Evolutionary conservation across 768 basidiomycete genomes (phyloP), one percentile per base, ranked within the genome.

Genomic region (Macrocybe gigantea): DNA sequence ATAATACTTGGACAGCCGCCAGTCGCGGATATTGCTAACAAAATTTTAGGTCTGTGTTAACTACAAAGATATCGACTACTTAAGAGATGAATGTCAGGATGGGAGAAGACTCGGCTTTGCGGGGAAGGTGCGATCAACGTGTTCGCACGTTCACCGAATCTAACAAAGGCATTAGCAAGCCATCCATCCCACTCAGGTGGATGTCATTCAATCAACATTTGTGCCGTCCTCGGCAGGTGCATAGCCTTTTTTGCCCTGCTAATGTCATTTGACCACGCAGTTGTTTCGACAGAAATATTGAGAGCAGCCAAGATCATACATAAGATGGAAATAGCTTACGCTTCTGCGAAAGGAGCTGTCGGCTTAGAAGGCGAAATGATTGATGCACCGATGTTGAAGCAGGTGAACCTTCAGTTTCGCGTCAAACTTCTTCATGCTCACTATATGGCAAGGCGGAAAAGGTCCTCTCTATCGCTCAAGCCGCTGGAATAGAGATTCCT

Each of bases 381-480:
- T 33, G 92, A 95, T 62, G 87, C 87, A 6, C 92, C 92, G 0
- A 91, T 95, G 85, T 69, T 94, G 38, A 87, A 88, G 61, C 88
- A 72, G 69, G 70, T 22, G 22, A 22, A 22, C 22, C 22, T 22
- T 22, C 22, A 22, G 22, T 22, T 22, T 22, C 22, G 22, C 22
- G 22, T 22, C 22, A 22, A 22, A 22, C 22, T 22, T 22, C 22
- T 22, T 22, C 22, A 22, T 22, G 22, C 22, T 22, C 22, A 22
- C 22, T 22, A 4, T 4, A 22, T 22, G 4, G 22, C 22, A 22
- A 22, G 22, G 22, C 22, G 22, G 22, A 22, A 22, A 22, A 22
- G 22, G 22, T 22, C 22, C 22, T 22, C 2, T 22, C 22, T 22
- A 4, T 22, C 22, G 22, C 22, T 22, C 22, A 22, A 22, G 22